Base-by-base conservation (phyloP, 2,329 filamentous ascomycete species). In the Diaporthe eres region DNA sequence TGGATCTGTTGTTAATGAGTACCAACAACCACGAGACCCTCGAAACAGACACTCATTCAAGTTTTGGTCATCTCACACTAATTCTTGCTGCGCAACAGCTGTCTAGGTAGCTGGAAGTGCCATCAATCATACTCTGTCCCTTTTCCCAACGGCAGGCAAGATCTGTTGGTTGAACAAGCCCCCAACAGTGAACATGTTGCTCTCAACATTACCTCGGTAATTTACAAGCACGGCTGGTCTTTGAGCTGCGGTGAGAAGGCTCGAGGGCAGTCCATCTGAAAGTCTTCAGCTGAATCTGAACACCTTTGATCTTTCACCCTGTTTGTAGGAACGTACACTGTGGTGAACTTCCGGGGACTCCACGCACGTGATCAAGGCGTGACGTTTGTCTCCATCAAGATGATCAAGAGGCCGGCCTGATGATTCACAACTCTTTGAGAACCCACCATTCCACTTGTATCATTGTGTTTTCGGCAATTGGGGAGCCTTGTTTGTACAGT, bases 241-340 rank as follows among this genome's bases (percentile, higher is more conserved):
- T 9, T 10, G 4, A 8, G 37, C 25, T 1, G n/a, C 10, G 13
- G 9, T 2, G 1, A 6, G 37, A 19, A 19, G 6, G 7, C 13
- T 5, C 2, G 22, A 28, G 15, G 17, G 25, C 15, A 28, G 9
- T 6, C 3, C 1, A 15, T 17, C n/a, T 42, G 17, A 13, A 12
- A 2, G 22, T 42, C 4, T 22, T 31, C 25, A 22, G 3, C 8
- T 5, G n/a, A 12, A 12, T 13, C 55, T n/a, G 9, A 34, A 1
- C 22, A 5, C 19, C 19, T 37, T n/a, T 22, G 2, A 7, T 6
- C 55, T 37, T 58, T 37, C 28, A 22, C 8, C 3, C n/a, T 22
- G 4, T 53, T 53, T 25, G n/a, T 15, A 1, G n/a, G 10, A 15
- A 5, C 7, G 5, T 10, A 1, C 0, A 6, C 12, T 28, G 3